phyloP scores from a whole-genome alignment of 805 yeast species.

The Cyberlindnera misumaiensis region DNA sequence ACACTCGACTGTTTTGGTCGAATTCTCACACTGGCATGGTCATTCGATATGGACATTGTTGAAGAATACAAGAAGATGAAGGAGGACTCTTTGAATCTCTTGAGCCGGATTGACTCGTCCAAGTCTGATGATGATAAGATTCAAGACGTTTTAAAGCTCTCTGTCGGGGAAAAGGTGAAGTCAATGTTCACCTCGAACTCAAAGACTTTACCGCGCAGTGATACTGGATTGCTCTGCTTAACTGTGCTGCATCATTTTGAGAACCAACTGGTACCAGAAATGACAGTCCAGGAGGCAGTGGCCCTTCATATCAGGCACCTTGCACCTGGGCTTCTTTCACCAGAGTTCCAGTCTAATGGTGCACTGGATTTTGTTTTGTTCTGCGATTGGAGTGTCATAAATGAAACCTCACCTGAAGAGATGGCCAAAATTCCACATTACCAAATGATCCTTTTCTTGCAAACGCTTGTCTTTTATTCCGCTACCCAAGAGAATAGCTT shows the following conservation, averaged over 20 bases:
- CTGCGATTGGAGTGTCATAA: conserved; percentile 32
- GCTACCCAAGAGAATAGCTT: conserved; percentile 32
- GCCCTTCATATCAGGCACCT: conserved; percentile 34
- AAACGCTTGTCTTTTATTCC: conserved; percentile 32
- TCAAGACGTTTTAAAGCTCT: conserved; percentile 20
- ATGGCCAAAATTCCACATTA: conserved; percentile 24
- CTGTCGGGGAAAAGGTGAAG: conserved; percentile 28
- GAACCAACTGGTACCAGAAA: conserved; percentile 5
- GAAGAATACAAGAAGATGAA: conserved; percentile 29
- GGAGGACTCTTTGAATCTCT: conserved; percentile 34
- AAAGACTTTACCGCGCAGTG: conserved; percentile 25
- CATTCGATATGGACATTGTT: conserved; percentile 62
- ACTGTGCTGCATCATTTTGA: conserved; percentile 20
- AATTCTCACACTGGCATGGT: conserved; percentile 43
- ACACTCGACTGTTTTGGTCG: conserved; percentile 32
- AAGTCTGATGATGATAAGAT: conserved; percentile 24
- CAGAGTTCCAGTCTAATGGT: conserved; percentile 17
- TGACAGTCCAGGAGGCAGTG: conserved; percentile 27
- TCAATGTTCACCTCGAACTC: conserved; percentile 23
- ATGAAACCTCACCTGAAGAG: conserved; percentile 16
- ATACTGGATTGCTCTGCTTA: conserved; percentile 27
- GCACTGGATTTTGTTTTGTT: conserved; percentile 25
- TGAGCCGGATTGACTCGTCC: conserved; percentile 27
- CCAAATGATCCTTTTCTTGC: conserved; percentile 33
- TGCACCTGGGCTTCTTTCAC: conserved; percentile 32